A percentile compares a stretch with the other conserved stretches of the same genome.
Evolutionary conservation across 1,284 basidiomycete genomes (phyloP).

Genomic region (Anthracocystis walkeri): DNA sequence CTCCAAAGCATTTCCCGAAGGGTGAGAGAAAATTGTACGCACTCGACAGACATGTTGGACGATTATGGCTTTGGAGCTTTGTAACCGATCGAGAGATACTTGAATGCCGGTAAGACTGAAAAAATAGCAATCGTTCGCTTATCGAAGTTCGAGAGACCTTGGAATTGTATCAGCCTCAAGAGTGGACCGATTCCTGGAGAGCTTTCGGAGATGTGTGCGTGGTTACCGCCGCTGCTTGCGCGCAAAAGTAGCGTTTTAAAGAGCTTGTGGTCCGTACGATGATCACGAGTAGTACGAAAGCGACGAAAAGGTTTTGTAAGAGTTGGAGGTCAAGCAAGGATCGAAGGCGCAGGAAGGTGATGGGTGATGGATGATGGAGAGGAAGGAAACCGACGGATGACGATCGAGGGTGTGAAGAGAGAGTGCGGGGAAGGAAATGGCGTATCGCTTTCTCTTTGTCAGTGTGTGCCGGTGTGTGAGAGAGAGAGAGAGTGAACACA

Average conservation of each 20-base stretch:
- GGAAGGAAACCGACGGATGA: background rate
- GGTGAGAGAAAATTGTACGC: conserved; percentile 28
- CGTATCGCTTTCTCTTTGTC: background rate
- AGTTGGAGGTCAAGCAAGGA: too few relatives aligned
- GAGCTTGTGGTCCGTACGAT: background rate
- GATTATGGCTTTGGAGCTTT: conserved; percentile 4
- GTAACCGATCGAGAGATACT: background rate
- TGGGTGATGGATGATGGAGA: background rate
- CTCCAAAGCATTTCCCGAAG: background rate
- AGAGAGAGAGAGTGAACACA: too few relatives aligned
- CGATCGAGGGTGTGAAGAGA: conserved; percentile 5
- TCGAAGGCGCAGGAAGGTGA: too few relatives aligned
- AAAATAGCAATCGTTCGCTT: background rate
- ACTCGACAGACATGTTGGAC: conserved; percentile 60
- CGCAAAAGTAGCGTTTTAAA: background rate
- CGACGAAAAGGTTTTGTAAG: background rate
- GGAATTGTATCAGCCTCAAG: background rate
- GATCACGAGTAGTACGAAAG: background rate
- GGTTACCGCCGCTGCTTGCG: conserved; percentile 4
- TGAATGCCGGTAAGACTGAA: background rate
- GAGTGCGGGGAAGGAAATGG: conserved; percentile 10
- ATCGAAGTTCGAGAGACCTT: background rate
- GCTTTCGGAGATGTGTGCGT: background rate
- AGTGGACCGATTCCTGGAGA: background rate
- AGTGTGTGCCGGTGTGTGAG: background rate